Base-by-base conservation (phyloP, 2,329 filamentous ascomycete species). In the Paecilomyces niveus region DNA sequence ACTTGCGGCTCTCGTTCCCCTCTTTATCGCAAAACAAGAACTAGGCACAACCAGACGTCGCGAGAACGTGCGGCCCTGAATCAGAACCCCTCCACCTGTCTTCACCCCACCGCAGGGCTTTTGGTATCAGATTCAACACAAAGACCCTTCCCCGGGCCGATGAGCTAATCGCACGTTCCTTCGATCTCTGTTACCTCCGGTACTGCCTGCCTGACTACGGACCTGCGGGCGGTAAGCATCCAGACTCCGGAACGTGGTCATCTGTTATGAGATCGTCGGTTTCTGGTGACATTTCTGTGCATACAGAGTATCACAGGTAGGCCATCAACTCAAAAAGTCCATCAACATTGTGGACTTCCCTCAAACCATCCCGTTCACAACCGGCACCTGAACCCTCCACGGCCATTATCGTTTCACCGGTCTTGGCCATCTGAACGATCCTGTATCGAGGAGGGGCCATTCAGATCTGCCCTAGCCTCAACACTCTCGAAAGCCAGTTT, bases 11-110 rank as follows among this genome's bases (percentile, higher is more conserved):
- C 22, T 52, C 50, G 4, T 52, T 29, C 50, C 50, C 50, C 50
- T 52, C 50, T 52, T 52, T 52, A 52, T 52, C 50, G 50, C 50
- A 52, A 52, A 52, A 52, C 50, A 29, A 52, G 50, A 52, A 24
- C 50, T 29, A 52, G 50, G 50, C 26, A 52, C 50, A 52, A 29
- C 11, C 50, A 24, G 50, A 13, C 50, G 18, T 45, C 39, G 39
- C 39, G 39, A 45, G 39, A 45, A 45, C 35, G 35, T 39, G 35
- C 35, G n/a, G 35, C 49, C 18, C 49, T 52, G 18, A 26, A 26
- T 18, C 49, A 26, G 18, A 52, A 15, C 50, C 50, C 26, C 50
- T 24, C 22, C 50, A n/a, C 26, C 22, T 52, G 50, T 13, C 22
- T 29, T 52, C 39, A 18, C 39, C 39, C 39, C 39, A 13, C 35